These are phyloP conservation scores for Colletotrichum endophyticum DNA, from an alignment of 2,329 filamentous ascomycete genomes.

Conservation along the genomic window DNA sequence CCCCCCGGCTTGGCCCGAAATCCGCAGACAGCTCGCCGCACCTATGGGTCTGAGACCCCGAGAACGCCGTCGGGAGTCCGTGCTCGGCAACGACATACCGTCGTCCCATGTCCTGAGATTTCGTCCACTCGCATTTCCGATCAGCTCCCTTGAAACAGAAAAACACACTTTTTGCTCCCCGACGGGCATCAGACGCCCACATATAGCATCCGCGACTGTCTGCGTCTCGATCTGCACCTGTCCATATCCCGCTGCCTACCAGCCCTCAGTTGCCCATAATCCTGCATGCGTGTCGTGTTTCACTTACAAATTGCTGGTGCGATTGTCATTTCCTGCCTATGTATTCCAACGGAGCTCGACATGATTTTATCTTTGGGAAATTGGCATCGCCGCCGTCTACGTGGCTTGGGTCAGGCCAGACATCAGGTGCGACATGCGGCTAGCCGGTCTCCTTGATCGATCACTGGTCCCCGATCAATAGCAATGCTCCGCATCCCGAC, in stretches of 20 bases:
- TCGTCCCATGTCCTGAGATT: not conserved
- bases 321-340: not conserved
- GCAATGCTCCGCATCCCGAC: not conserved
- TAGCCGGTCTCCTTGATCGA: not conserved
- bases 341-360: not conserved
- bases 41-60: not conserved
- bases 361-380: not conserved
- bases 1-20: not conserved
- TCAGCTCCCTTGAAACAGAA: not conserved
- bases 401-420: not conserved
- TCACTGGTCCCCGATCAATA: not conserved
- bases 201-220: not conserved
- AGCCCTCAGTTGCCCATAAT: not conserved
- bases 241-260: not conserved
- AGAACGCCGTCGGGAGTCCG: not conserved
- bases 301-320: not conserved
- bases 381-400: not conserved
- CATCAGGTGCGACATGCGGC: not conserved
- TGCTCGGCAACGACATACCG: not conserved
- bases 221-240: not conserved
- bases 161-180: not conserved
- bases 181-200: not conserved
- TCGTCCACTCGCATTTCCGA: not conserved
- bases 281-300: not conserved
- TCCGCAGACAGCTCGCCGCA: not conserved